Base-by-base conservation (phyloP, 2,329 filamentous ascomycete species). In the Hypoxylon sp. region DNA sequence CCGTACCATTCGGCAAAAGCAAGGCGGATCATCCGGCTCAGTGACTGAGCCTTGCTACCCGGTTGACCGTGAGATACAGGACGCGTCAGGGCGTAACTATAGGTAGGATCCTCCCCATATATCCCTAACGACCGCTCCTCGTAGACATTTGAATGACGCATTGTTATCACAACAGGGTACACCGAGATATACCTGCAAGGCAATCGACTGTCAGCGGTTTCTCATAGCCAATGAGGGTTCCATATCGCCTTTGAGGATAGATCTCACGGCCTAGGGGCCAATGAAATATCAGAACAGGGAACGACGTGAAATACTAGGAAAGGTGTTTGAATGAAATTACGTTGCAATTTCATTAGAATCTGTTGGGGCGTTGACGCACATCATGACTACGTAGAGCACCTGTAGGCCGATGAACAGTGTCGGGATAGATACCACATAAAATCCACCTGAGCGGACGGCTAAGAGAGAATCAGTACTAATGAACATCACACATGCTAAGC, bases 361-460 rank as follows among this genome's bases (percentile, higher is more conserved):
- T 39, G 29, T 26, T 29, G 14, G 42, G 47, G 17, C 19, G 13
- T 44, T 44, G n/a, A 69, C 68, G 29, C 31, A 71, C 83, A 86
- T 87, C 77, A 85, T 85, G 39, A 86, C 81, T 1, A 86, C 77
- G 63, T 84, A 86, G 5, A 83, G 77, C 19, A 86, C 80, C 62
- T 85, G 81, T 31, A 86, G 74, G 2, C 83, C 85, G 3, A 85
- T 84, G 9, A 75, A 78, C 1, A 88, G 81, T 1, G 83, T 80
- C 3, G 87, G 80, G 50, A 92, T 89, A 1, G 84, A 82, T 31
- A 92, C 87, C 22, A 92, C 86, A 55, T 90, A 90, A 71, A 91
- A 91, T 0, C 90, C 90, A 14, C 88, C 88, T 8, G 88, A 88
- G 5, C 90, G 86, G 4, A 91, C 87, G 60, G 88, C 88, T 81